Evolutionary conservation across 2,329 filamentous ascomycete genomes (phyloP).

Genomic region (Colletotrichum somersetense): DNA sequence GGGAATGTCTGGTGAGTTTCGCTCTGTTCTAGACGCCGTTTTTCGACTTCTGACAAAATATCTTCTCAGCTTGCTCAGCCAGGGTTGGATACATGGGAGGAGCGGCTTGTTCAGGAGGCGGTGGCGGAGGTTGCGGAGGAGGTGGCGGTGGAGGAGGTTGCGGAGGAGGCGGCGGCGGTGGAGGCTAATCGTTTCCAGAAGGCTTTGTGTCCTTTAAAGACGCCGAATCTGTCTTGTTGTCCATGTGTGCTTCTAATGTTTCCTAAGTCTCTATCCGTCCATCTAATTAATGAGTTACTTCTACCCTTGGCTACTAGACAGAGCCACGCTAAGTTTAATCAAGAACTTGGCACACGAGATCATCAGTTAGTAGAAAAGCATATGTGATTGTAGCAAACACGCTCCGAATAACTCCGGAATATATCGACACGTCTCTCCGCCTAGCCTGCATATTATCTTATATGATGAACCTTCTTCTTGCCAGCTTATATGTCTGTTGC

Average conservation of each 20-base stretch:
- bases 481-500: not conserved
- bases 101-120: conserved; percentile 11
- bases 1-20: not conserved
- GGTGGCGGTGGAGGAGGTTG: conserved; percentile 14
- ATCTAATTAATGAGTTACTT: too few relatives aligned
- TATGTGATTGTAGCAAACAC: not conserved
- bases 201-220: too few relatives aligned
- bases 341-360: not conserved
- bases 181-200: not conserved
- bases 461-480: not conserved
- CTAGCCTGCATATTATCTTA: not conserved
- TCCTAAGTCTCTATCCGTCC: fast-evolving
- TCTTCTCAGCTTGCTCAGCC: not conserved
- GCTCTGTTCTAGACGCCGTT: not conserved
- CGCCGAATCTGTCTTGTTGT: not conserved
- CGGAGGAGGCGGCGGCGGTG: conserved; percentile 21
- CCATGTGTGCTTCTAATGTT: not conserved
- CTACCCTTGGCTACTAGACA: fast-evolving
- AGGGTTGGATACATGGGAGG: not conserved
- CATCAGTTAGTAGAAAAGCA: not conserved
- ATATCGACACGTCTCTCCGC: not conserved
- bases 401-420: not conserved
- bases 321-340: fast-evolving
- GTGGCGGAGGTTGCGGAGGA: conserved; percentile 21
- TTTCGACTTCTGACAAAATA: not conserved